Percentiles rank a stretch among this genome's conserved stretches.
phyloP scores from a whole-genome alignment of 495 filamentous ascomycete species.

The Achaetomiella virescens region DNA sequence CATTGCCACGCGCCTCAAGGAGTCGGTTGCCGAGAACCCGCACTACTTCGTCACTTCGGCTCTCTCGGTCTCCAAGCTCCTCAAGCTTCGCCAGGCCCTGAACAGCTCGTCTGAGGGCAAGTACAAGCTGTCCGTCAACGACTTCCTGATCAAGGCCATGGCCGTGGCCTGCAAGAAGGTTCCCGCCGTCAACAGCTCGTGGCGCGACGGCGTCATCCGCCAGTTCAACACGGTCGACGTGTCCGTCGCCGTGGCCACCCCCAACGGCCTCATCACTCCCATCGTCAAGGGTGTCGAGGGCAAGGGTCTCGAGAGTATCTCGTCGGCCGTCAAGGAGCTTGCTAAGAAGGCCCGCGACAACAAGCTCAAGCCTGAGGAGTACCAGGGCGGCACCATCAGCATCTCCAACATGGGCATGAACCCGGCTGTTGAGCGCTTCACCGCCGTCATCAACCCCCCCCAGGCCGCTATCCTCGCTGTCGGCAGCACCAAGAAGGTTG shows the following conservation, averaged over 20 bases:
- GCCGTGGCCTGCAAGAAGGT: constrained; percentile 85
- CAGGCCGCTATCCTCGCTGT: constrained; percentile 95
- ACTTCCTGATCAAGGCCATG: constrained; percentile 97
- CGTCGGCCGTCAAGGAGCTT: constrained; percentile 82
- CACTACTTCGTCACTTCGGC: constrained; percentile 93
- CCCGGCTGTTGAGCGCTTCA: constrained; percentile 89
- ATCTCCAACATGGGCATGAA: constrained; percentile 99
- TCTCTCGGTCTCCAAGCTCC: constrained; percentile 85
- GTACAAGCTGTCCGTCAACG: constrained; percentile 98
- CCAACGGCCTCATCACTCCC: constrained; percentile 91
- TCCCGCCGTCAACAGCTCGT: constrained; percentile 90
- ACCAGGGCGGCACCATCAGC: constrained; percentile 97
- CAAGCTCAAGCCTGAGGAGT: constrained; percentile 99
- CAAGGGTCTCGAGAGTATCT: constrained; percentile 82
- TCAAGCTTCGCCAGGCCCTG: constrained; percentile 91
- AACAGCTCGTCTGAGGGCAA: constrained; percentile 82
- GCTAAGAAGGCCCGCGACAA: constrained; percentile 92
- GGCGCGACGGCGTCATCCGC: constrained; percentile 84
- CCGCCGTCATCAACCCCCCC: constrained; percentile 99
- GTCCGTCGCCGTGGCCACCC: constrained; percentile 89
- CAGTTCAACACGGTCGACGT: constrained; percentile 90
- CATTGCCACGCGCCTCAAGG: constrained; percentile 83
- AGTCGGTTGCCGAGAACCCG: constrained; percentile 87
- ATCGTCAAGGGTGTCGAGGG: constrained; percentile 84
- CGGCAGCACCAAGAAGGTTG: constrained; percentile 90